Evolutionary conservation across 495 filamentous ascomycete genomes (phyloP).

Genomic region (Gamarada debralockiae): DNA sequence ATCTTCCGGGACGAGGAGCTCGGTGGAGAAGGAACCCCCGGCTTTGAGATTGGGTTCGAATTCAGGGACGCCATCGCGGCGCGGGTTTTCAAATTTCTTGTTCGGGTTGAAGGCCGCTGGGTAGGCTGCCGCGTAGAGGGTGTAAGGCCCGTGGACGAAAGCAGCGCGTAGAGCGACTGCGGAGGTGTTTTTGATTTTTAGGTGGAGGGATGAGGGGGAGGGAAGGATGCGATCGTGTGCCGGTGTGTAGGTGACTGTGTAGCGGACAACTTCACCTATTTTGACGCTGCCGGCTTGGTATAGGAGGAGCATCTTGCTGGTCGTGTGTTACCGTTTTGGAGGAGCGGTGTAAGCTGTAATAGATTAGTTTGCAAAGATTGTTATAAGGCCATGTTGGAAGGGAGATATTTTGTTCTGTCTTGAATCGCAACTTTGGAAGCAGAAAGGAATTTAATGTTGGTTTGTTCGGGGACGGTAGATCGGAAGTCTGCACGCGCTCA

Average conservation of each 20-base stretch:
- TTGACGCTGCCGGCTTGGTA: conserved; percentile 87
- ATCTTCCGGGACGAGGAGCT: conserved; percentile 69
- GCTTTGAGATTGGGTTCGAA: conserved; percentile 97
- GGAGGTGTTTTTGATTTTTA: conserved; percentile 89
- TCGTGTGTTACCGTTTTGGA: background rate
- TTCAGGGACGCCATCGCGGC: conserved; percentile 65
- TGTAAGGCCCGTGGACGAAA: conserved; percentile 95
- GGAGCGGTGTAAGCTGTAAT: background rate
- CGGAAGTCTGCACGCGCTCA: background rate
- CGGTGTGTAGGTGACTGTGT: conserved; percentile 93
- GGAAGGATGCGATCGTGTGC: conserved; percentile 82
- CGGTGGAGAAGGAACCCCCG: conserved; percentile 76
- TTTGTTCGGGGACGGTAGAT: background rate
- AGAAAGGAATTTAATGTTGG: too few relatives aligned
- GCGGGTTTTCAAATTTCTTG: conserved; percentile 57
- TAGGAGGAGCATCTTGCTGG: conserved; percentile 71
- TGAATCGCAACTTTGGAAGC: too few relatives aligned
- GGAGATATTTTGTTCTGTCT: too few relatives aligned
- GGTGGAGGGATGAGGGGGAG: conserved; percentile 68
- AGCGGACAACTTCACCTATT: conserved; percentile 86
- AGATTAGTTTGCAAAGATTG: background rate
- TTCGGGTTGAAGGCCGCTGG: conserved; percentile 78
- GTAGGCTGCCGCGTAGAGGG: conserved; percentile 78
- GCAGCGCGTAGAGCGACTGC: conserved; percentile 87
- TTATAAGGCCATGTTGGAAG: conserved; percentile 3